Conservation (phyloP, 345 rosid genomes). For the Gossypium stocksii region DNA sequence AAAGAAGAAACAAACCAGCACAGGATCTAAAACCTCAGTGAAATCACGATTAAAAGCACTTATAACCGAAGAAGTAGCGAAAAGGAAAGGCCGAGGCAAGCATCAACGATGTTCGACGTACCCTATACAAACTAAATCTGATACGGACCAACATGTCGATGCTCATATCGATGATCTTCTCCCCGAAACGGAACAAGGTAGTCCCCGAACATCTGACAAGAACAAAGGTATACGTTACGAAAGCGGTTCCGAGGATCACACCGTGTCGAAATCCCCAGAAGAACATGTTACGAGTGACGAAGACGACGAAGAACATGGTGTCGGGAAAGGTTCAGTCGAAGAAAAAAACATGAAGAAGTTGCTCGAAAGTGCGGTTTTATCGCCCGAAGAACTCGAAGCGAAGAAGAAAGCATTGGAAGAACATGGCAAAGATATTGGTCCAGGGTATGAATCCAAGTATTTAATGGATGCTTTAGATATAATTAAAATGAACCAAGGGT, state of each 20-base stretch:
- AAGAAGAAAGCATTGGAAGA: conserved; percentile 20
- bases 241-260: conserved; percentile 24
- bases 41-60: conserved; percentile 58
- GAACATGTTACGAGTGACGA: conserved; percentile 28
- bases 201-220: conserved; percentile 14
- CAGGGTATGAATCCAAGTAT: conserved; percentile 33
- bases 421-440: conserved; percentile 18
- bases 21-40: conserved; percentile 46
- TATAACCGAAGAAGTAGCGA: conserved; percentile 47
- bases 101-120: conserved; percentile 48
- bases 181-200: conserved; percentile 15
- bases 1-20: conserved; percentile 22
- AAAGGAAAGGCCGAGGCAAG: conserved; percentile 43
- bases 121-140: conserved; percentile 34
- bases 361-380: neutral
- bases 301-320: conserved; percentile 20
- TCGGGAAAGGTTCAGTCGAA: neutral
- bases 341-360: neutral
- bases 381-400: conserved; percentile 8
- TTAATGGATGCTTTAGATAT: conserved; percentile 48
- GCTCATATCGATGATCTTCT: conserved; percentile 20
- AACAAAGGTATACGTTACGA: conserved; percentile 21
- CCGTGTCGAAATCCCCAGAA: conserved; percentile 22
- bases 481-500: conserved; percentile 8
- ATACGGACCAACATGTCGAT: conserved; percentile 24